phyloP scores from a whole-genome alignment of 164 flowering plant genomes.

The Vitis cinerea region DNA sequence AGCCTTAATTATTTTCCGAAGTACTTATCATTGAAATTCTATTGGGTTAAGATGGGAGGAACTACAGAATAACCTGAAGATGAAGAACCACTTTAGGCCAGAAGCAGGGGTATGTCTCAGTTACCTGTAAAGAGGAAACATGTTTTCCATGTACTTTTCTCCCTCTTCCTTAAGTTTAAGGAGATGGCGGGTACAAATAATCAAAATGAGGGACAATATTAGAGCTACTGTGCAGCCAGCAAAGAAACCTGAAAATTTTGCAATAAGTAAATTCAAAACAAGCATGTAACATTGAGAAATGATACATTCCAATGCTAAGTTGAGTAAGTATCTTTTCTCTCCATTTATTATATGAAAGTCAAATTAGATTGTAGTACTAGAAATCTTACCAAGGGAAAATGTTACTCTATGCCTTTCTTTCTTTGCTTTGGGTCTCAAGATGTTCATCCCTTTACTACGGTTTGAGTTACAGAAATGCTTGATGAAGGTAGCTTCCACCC shows the following conservation, averaged over 20 bases:
- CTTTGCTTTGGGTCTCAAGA: slow-evolving; percentile 46
- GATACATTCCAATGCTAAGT: neutral
- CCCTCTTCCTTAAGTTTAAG: slow-evolving; percentile 17
- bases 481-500: slow-evolving; percentile 65
- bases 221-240: slow-evolving; percentile 55
- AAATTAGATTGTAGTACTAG: too few species aligned
- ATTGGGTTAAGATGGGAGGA: too few species aligned
- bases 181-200: slow-evolving; percentile 38
- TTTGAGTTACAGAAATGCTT: slow-evolving; percentile 66
- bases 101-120: too few species aligned
- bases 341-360: too few species aligned
- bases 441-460: slow-evolving; percentile 53
- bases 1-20: too few species aligned
- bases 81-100: too few species aligned
- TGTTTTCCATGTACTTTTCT: slow-evolving; percentile 47
- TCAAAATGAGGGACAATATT: slow-evolving; percentile 34
- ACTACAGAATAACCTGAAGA: too few species aligned
- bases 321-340: too few species aligned
- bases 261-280: neutral
- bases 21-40: too few species aligned
- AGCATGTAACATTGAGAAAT: neutral
- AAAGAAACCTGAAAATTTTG: slow-evolving; percentile 40
- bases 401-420: slow-evolving; percentile 53
- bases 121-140: slow-evolving; percentile 80
- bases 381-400: slow-evolving; percentile 45